Conservation (phyloP, 2,329 filamentous ascomycete genomes). For the Scedosporium boydii region DNA sequence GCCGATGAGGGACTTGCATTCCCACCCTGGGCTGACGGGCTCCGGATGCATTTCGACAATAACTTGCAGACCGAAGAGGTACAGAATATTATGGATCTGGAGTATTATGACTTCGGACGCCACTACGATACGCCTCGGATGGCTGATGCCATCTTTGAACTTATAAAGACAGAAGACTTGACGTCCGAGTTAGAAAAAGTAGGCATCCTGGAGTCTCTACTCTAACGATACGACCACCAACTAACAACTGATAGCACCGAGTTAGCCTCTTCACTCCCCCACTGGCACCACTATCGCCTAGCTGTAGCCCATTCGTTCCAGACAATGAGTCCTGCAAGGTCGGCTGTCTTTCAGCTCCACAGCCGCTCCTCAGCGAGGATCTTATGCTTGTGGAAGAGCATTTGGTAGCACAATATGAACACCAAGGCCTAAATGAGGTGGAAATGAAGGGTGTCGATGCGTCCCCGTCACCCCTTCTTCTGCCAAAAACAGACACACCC, state of each 20-base stretch:
- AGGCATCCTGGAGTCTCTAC: neutral
- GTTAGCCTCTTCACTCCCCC: neutral
- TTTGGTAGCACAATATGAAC: neutral
- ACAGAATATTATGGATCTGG: constrained; percentile 6
- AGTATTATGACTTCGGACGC: neutral
- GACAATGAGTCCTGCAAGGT: constrained; percentile 7
- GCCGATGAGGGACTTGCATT: constrained; percentile 9
- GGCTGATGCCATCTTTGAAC: neutral
- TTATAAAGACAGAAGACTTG: neutral
- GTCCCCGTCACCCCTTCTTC: neutral
- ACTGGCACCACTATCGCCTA: neutral
- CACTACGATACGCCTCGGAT: neutral
- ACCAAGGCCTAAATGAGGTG: neutral
- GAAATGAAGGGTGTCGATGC: neutral
- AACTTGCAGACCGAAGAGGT: constrained; percentile 5
- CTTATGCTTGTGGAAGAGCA: neutral
- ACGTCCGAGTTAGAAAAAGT: neutral
- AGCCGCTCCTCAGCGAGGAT: constrained; percentile 9
- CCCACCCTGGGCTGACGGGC: constrained; percentile 6
- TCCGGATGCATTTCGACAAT: constrained; percentile 7
- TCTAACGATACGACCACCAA: neutral
- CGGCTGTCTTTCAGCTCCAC: constrained; percentile 15
- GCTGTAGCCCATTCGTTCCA: neutral
- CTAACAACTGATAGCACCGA: constrained; percentile 3
- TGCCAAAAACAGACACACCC: neutral